Percentiles rank a stretch among this genome's conserved stretches.
Conservation (phyloP, 805 yeast genomes). For the Zygosaccharomyces kombuchaensis region DNA sequence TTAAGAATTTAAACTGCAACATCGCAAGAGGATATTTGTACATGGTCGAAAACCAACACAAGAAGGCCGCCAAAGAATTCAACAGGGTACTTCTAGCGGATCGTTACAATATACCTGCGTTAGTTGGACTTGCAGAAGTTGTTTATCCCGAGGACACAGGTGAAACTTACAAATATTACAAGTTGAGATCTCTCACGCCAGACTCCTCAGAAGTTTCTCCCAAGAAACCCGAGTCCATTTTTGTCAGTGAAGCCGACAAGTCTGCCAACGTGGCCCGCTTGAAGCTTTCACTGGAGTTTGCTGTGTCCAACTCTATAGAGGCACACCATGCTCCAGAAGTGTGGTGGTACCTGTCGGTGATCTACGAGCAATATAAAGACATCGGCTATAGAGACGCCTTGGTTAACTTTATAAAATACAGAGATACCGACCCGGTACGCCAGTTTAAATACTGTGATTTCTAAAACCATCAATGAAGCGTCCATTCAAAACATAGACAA, state of each 20-base stretch:
- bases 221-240: constrained; percentile 25
- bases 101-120: constrained; percentile 46
- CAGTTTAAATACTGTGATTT: constrained; percentile 32
- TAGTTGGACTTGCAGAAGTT: constrained; percentile 52
- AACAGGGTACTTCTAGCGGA: constrained; percentile 55
- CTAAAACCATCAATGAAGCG: constrained; percentile 10
- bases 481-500: not conserved
- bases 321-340: constrained; percentile 52
- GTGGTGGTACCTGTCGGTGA: constrained; percentile 62
- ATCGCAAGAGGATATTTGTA: constrained; percentile 32
- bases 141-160: constrained; percentile 40
- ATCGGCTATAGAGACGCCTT: constrained; percentile 47
- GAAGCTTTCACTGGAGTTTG: constrained; percentile 38
- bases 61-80: constrained; percentile 54
- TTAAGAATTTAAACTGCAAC: constrained; percentile 28
- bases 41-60: constrained; percentile 37
- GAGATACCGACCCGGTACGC: constrained; percentile 55
- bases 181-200: not conserved
- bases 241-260: constrained; percentile 52
- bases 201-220: not conserved
- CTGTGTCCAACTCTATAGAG: constrained; percentile 35
- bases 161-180: constrained; percentile 6
- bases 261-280: constrained; percentile 58
- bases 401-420: constrained; percentile 62
- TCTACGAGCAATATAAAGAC: constrained; percentile 58